Evolutionary conservation across 495 filamentous ascomycete species (phyloP).

Genomic region (Aspergillus wentii): DNA sequence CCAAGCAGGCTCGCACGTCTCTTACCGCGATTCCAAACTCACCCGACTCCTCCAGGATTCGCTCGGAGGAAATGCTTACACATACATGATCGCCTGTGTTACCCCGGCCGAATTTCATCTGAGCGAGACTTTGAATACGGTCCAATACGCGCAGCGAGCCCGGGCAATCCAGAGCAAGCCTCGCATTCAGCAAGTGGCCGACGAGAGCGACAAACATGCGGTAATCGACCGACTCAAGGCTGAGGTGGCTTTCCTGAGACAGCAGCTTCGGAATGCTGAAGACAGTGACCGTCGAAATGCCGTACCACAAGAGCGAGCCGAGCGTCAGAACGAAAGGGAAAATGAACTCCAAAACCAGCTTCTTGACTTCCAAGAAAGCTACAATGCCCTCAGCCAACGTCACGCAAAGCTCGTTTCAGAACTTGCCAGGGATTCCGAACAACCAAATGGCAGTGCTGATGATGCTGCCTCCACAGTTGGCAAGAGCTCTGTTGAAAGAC

Average conservation of each 20-base stretch:
- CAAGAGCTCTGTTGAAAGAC: slow-evolving; percentile 77
- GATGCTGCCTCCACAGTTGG: slow-evolving; percentile 57
- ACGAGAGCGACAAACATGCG: slow-evolving; percentile 93
- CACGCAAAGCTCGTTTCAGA: slow-evolving; percentile 95
- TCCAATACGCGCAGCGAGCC: slow-evolving; percentile 93
- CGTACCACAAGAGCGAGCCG: slow-evolving; percentile 59
- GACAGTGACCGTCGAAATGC: slow-evolving; percentile 55
- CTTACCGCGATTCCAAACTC: slow-evolving; percentile 95
- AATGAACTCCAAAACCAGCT: slow-evolving; percentile 91
- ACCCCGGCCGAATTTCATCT: slow-evolving; percentile 96
- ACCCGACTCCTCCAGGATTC: slow-evolving; percentile 96
- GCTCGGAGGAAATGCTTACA: slow-evolving; percentile 95
- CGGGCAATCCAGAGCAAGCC: slow-evolving; percentile 97
- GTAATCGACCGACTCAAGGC: slow-evolving; percentile 91
- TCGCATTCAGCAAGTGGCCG: slow-evolving; percentile 82
- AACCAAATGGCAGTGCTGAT: slow-evolving; percentile 46
- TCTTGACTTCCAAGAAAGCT: slow-evolving; percentile 91
- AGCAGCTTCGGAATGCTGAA: slow-evolving; percentile 78
- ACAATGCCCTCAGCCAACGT: slow-evolving; percentile 80
- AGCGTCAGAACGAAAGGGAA: slow-evolving; percentile 81
- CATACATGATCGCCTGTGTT: slow-evolving; percentile 99
- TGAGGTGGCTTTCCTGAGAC: slow-evolving; percentile 88
- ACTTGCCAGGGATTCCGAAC: slow-evolving; percentile 77
- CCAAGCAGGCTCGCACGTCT: slow-evolving; percentile 84
- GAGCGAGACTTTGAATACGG: slow-evolving; percentile 95